Conservation (phyloP, 2,329 filamentous ascomycete genomes). For the Bipolaris cookei region DNA sequence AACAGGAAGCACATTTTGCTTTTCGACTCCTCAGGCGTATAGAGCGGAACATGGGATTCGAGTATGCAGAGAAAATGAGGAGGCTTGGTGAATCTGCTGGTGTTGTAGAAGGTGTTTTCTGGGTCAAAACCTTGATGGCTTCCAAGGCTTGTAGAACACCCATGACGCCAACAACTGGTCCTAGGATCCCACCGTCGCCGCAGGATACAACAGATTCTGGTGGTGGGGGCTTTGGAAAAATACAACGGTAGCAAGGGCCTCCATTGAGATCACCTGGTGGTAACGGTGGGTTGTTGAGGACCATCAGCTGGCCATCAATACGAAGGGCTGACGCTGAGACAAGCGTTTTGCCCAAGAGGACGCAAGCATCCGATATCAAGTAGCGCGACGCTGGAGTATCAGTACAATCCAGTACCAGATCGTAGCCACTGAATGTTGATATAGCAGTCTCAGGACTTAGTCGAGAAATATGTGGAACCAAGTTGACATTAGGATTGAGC, state of each 20-base stretch:
- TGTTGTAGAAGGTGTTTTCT: conserved; percentile 28
- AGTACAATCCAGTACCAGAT: conserved; percentile 91
- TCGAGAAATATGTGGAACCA: conserved; percentile 67
- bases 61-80: conserved; percentile 63
- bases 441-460: conserved; percentile 73
- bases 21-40: conserved; percentile 75
- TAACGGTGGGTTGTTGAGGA: conserved; percentile 80
- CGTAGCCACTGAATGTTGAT: conserved; percentile 71
- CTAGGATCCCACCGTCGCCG: conserved; percentile 90
- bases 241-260: conserved; percentile 90
- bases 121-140: conserved; percentile 79
- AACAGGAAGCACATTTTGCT: conserved; percentile 78
- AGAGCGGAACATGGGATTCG: conserved; percentile 68
- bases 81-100: conserved; percentile 49
- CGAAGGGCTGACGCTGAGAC: conserved; percentile 89
- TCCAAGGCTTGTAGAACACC: conserved; percentile 90
- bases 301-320: conserved; percentile 86
- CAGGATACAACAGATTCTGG: conserved; percentile 83
- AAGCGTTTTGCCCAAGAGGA: conserved; percentile 77
- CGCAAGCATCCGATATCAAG: conserved; percentile 87
- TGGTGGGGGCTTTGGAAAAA: conserved; percentile 88
- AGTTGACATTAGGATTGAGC: conserved; percentile 74
- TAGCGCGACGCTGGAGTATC: conserved; percentile 93
- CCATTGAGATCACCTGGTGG: conserved; percentile 63
- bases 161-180: conserved; percentile 92